Evolutionary conservation across 225 moss, liverwort and hornwort species (phyloP), one percentile per base, ranked within the genome.

Genomic region (Anthoceros angustus): DNA sequence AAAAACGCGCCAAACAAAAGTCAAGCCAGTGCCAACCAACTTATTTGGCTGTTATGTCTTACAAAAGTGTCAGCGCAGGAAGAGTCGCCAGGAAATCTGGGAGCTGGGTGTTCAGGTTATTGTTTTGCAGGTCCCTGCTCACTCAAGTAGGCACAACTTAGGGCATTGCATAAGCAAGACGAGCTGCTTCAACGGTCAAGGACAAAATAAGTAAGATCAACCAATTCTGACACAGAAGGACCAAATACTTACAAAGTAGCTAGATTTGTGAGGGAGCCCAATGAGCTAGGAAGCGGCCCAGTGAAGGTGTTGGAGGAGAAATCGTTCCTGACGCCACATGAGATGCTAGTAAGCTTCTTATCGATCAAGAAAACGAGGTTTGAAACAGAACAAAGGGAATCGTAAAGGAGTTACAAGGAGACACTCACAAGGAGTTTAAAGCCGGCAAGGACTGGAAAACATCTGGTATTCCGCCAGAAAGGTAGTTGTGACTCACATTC

Each of bases 391-490:
- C 55, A 55, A 20, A 1, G 10, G 4, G 23, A 55, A 20, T 1
- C 46, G 46, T 2, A n/a, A n/a, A 12, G 12, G 46, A 12, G 14
- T 18, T 23, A 55, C 55, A 9, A 55, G 7, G 23, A 18, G 5
- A 7, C n/a, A 55, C 55, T 55, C 23, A 55, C 55, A 55, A 55
- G 55, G n/a, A 9, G 18, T 24, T 71, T 41, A 91, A 72, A 42
- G 77, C 74, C 43, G 69, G 63, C 25, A 92, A 77, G 66, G 72
- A 68, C 20, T 75, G 39, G 65, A 89, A 93, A 48, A 79, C 76
- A 69, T 93, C 89, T 24, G 84, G 81, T 61, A 84, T 77, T 69
- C 73, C 72, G 69, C 84, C 81, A 67, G 74, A 78, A 10, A 84
- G 71, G 46, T 63, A 69, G 74, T 84, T 84, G 48, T 76, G 76